Evolutionary conservation across 2,329 filamentous ascomycete genomes (phyloP).

Genomic region (Epichloe hybrida): DNA sequence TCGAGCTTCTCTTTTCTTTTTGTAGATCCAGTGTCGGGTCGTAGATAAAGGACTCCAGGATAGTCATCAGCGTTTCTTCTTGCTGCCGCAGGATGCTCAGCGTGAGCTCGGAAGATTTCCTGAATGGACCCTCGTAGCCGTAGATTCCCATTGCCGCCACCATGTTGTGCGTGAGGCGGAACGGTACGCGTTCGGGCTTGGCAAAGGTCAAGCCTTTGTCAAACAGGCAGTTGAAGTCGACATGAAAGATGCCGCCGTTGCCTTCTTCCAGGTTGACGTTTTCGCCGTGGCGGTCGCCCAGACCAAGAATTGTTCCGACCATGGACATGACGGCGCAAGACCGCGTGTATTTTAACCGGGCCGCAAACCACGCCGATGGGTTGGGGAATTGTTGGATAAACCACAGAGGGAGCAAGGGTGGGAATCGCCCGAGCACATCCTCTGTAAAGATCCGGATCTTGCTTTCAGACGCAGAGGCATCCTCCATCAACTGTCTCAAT

Average conservation of each 20-base stretch:
- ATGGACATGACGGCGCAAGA: conserved; percentile 99
- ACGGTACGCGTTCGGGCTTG: conserved; percentile 88
- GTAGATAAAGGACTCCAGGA: conserved; percentile 92
- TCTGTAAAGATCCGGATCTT: conserved; percentile 63
- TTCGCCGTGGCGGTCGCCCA: conserved; percentile 92
- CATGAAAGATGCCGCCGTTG: conserved; percentile 88
- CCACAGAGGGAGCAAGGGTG: conserved; percentile 80
- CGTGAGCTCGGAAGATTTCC: conserved; percentile 80
- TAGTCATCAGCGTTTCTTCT: conserved; percentile 93
- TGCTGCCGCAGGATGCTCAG: conserved; percentile 74
- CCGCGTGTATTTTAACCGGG: conserved; percentile 77
- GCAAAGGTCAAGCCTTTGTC: conserved; percentile 94
- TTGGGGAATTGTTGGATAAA: conserved; percentile 93
- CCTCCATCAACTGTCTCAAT: conserved; percentile 52
- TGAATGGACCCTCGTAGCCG: conserved; percentile 85
- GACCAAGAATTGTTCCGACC: conserved; percentile 83
- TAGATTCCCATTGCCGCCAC: conserved; percentile 92
- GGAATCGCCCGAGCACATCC: conserved; percentile 51
- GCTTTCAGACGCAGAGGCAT: conserved; percentile 38
- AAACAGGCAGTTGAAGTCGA: conserved; percentile 99
- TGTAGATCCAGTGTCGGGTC: conserved; percentile 92
- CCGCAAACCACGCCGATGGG: conserved; percentile 82
- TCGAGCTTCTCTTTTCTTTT: conserved; percentile 40
- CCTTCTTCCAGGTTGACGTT: conserved; percentile 93
- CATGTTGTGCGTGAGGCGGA: conserved; percentile 98